Evolutionary conservation across 2,329 filamentous ascomycete genomes (phyloP).

Genomic region (Fusarium nisikadoi): DNA sequence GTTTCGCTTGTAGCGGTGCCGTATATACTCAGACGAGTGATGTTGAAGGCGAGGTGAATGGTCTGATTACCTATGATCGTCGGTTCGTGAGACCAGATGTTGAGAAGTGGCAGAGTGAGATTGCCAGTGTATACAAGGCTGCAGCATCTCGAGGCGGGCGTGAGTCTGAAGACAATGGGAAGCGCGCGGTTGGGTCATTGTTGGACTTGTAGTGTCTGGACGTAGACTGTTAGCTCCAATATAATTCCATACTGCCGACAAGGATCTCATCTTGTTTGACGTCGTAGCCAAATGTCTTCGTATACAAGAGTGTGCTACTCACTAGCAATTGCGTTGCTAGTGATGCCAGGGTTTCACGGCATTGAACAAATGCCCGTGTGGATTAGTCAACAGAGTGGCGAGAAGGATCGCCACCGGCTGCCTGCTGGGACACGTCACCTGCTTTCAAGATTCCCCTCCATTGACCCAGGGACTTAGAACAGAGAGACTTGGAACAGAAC

Average conservation of each 20-base stretch:
- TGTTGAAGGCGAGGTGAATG: slow-evolving; percentile 80
- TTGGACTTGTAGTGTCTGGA: slow-evolving; percentile 1
- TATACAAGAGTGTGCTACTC: rapidly evolving
- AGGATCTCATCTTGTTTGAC: neutral
- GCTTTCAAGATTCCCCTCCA: neutral
- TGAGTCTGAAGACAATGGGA: neutral
- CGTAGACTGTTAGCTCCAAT: rapidly evolving
- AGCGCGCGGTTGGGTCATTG: neutral
- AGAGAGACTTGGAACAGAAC: too few relatives aligned
- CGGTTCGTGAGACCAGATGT: slow-evolving; percentile 66
- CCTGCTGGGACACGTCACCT: neutral
- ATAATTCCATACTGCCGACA: rapidly evolving
- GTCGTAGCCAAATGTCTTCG: too few relatives aligned
- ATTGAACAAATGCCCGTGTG: too few relatives aligned
- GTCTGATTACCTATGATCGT: slow-evolving; percentile 75
- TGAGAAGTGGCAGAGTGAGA: slow-evolving; percentile 69
- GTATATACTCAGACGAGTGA: slow-evolving; percentile 81
- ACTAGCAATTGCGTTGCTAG: neutral
- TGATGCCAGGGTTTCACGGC: neutral
- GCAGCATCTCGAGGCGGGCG: slow-evolving; percentile 49
- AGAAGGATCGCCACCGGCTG: neutral
- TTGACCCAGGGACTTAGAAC: rapidly evolving
- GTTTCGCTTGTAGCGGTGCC: slow-evolving; percentile 72
- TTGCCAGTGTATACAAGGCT: slow-evolving; percentile 68
- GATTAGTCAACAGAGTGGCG: neutral